Evolutionary conservation across 352 stramenopile genomes (phyloP).

Genomic region (Stephanocyclus meneghinianus): DNA sequence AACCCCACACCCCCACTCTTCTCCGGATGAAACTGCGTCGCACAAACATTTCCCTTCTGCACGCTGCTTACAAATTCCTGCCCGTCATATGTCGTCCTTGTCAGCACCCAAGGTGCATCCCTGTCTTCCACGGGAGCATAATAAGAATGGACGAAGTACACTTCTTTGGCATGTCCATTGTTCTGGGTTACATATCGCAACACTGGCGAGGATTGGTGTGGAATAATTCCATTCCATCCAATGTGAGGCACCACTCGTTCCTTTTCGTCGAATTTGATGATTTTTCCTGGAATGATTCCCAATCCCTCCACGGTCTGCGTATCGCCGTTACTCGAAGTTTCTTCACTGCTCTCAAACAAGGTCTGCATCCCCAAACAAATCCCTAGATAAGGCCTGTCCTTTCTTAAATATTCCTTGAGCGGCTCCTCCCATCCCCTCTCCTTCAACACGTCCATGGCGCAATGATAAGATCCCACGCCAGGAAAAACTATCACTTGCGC

Average conservation of each 20-base stretch:
- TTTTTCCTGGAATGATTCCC: constrained; percentile 89
- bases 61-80: constrained; percentile 91
- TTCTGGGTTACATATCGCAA: constrained; percentile 45
- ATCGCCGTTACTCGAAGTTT: constrained; percentile 74
- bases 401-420: constrained; percentile 86
- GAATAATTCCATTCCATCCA: constrained; percentile 95
- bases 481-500: constrained; percentile 87
- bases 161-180: constrained; percentile 40
- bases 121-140: constrained; percentile 86
- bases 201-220: constrained; percentile 85
- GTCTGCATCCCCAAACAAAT: constrained; percentile 99
- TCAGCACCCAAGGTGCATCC: constrained; percentile 89
- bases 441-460: constrained; percentile 90
- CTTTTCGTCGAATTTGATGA: constrained; percentile 87
- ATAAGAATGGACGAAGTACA: constrained; percentile 99
- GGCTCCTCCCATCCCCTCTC: constrained; percentile 87
- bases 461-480: constrained; percentile 85
- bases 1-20: constrained; percentile 93
- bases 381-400: constrained; percentile 90
- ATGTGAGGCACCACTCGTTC: constrained; percentile 91
- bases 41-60: constrained; percentile 93
- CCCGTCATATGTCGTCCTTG: constrained; percentile 92
- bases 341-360: constrained; percentile 94
- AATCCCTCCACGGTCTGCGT: constrained; percentile 81
- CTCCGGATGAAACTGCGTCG: constrained; percentile 98